Evolutionary conservation across 2,329 filamentous ascomycete species (phyloP).

Genomic region (Exophiala xenobiotica): DNA sequence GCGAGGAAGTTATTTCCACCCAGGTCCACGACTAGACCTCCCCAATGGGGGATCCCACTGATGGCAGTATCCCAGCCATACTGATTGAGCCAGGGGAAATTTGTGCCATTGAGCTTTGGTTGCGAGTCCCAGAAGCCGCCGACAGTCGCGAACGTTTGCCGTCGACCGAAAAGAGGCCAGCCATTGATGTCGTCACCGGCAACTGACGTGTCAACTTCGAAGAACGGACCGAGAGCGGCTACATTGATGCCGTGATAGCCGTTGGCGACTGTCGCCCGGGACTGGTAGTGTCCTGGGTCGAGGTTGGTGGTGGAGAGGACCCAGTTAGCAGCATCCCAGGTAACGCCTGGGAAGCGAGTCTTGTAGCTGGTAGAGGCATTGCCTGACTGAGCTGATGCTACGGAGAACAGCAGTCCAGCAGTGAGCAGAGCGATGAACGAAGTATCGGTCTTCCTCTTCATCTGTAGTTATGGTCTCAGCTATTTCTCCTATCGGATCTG

Average conservation of each 20-base stretch:
- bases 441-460: slow-evolving; percentile 2
- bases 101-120: slow-evolving; percentile 57
- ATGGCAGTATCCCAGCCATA: slow-evolving; percentile 71
- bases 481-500: background rate
- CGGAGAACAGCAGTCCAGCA: slow-evolving; percentile 3
- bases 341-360: slow-evolving; percentile 53
- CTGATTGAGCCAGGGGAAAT: slow-evolving; percentile 67
- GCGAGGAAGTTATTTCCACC: slow-evolving; percentile 57
- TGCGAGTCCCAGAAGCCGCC: slow-evolving; percentile 66
- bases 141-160: slow-evolving; percentile 67
- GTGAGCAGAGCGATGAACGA: slow-evolving; percentile 3
- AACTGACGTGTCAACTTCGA: slow-evolving; percentile 55
- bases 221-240: slow-evolving; percentile 63
- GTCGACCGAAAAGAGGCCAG: slow-evolving; percentile 65
- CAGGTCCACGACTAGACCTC: slow-evolving; percentile 58
- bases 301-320: slow-evolving; percentile 53
- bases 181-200: slow-evolving; percentile 59
- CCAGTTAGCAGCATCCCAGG: slow-evolving; percentile 62
- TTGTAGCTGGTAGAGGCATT: slow-evolving; percentile 39
- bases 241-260: slow-evolving; percentile 66
- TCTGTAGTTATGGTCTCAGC: slow-evolving; percentile 3
- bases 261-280: slow-evolving; percentile 60
- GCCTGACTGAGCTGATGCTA: slow-evolving; percentile 14
- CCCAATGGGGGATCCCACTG: slow-evolving; percentile 69
- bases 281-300: slow-evolving; percentile 60